Percentiles rank a stretch among this genome's conserved stretches.
Evolutionary conservation across 768 basidiomycete genomes (phyloP).

Genomic region (Suillus americanus): DNA sequence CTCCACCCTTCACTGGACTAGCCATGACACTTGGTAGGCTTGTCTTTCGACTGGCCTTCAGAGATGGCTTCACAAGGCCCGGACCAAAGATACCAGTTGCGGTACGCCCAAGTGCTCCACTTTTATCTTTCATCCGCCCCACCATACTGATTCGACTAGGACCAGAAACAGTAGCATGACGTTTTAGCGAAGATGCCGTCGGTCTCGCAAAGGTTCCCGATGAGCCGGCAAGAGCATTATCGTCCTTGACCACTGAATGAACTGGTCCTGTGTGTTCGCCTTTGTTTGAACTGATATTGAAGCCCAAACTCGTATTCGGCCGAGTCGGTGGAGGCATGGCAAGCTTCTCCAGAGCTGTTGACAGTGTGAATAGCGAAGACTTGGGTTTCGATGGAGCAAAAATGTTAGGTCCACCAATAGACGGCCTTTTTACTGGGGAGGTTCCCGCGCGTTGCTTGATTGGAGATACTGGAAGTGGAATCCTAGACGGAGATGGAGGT

Average conservation of each 20-base stretch:
- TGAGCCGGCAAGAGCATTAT: constrained; percentile 14
- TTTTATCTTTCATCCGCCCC: constrained; percentile 1
- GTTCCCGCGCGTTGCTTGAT: constrained; percentile 13
- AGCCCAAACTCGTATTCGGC: constrained; percentile 72
- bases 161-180: constrained; percentile 19
- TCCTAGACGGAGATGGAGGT: constrained; percentile 27
- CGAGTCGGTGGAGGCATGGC: constrained; percentile 61
- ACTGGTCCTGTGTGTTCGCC: constrained; percentile 1
- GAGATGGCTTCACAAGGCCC: constrained; percentile 15
- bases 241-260: constrained; percentile 22
- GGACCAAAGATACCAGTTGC: constrained; percentile 22
- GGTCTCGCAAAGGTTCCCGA: constrained; percentile 25
- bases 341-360: constrained; percentile 70
- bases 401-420: neutral
- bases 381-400: constrained; percentile 11
- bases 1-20: constrained; percentile 45
- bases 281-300: constrained; percentile 30
- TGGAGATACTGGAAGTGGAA: constrained; percentile 25
- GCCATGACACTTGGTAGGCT: constrained; percentile 43
- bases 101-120: constrained; percentile 9
- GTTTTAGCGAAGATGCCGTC: constrained; percentile 31
- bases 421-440: constrained; percentile 9
- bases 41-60: constrained; percentile 43
- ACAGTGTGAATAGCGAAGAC: constrained; percentile 60
- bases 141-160: constrained; percentile 7